Evolutionary conservation across 495 filamentous ascomycete species (phyloP).

Genomic region (Annulohypoxylon stygium): DNA sequence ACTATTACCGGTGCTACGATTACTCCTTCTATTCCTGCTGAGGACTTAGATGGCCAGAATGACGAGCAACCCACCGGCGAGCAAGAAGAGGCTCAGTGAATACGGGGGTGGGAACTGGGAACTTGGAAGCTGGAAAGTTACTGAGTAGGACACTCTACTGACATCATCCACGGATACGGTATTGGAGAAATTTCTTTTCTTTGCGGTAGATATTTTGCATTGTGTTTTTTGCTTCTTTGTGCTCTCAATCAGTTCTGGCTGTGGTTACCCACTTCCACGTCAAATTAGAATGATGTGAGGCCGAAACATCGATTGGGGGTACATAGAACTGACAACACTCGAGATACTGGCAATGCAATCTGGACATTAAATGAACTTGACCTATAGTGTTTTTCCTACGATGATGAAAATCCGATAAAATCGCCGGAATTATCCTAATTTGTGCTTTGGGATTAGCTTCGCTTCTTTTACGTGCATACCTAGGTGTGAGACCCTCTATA

Average conservation of each 20-base stretch:
- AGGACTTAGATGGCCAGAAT: too few species aligned
- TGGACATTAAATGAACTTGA: neutral
- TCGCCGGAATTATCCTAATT: slow-evolving; percentile 2
- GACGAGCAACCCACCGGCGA: too few species aligned
- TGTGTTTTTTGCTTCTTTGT: neutral
- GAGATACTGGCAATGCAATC: neutral
- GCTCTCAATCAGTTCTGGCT: neutral
- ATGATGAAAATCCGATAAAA: neutral
- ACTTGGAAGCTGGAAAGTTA: too few species aligned
- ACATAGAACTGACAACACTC: too few species aligned
- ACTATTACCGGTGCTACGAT: too few species aligned
- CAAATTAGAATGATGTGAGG: neutral
- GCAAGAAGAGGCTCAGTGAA: too few species aligned
- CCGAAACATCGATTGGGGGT: neutral
- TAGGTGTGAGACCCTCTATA: neutral
- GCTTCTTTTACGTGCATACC: neutral
- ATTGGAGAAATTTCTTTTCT: neutral
- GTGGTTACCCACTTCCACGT: neutral
- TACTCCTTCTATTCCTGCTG: too few species aligned
- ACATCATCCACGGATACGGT: too few species aligned
- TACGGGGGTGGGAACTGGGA: too few species aligned
- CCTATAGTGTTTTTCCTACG: neutral
- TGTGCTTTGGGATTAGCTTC: neutral
- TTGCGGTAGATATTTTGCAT: neutral
- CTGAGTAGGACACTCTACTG: too few species aligned